phyloP scores from a whole-genome alignment of 2,329 filamentous ascomycete species.

The Aspergillus costaricaensis region DNA sequence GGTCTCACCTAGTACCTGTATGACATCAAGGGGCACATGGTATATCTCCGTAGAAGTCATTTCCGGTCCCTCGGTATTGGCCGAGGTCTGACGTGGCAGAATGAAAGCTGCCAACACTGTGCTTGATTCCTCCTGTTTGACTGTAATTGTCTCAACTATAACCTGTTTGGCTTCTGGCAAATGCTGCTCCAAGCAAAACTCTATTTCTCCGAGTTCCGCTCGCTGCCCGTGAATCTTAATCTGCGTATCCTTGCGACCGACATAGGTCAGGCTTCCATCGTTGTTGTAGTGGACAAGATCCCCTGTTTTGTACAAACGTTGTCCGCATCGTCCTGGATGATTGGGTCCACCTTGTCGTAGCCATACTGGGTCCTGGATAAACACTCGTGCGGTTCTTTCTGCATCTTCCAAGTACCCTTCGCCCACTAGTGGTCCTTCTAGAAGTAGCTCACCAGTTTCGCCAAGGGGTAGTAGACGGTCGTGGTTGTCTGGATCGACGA shows the following conservation, averaged over 20 bases:
- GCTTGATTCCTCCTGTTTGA: not conserved
- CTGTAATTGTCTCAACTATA: not conserved
- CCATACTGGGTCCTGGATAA: not conserved
- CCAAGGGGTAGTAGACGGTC: not conserved
- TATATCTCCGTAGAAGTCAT: not conserved
- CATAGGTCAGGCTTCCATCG: not conserved
- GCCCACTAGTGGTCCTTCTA: constrained; percentile 6
- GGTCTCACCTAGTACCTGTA: not conserved
- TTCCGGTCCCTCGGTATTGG: not conserved
- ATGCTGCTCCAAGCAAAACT: not conserved
- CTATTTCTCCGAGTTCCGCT: not conserved
- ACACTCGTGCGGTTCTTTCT: not conserved
- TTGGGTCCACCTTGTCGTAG: not conserved
- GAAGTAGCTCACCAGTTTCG: not conserved
- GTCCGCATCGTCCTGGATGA: not conserved
- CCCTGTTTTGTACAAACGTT: not conserved
- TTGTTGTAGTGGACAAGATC: not conserved
- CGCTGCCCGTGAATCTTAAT: not conserved
- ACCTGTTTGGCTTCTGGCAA: not conserved
- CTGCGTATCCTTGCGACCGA: not conserved
- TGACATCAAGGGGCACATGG: not conserved
- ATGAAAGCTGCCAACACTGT: not conserved
- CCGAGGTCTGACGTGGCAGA: too few species aligned
- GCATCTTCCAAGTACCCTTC: not conserved
- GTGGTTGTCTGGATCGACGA: not conserved